Evolutionary conservation across 179 eudicot species (phyloP).

Genomic region (Beta lomatogona): DNA sequence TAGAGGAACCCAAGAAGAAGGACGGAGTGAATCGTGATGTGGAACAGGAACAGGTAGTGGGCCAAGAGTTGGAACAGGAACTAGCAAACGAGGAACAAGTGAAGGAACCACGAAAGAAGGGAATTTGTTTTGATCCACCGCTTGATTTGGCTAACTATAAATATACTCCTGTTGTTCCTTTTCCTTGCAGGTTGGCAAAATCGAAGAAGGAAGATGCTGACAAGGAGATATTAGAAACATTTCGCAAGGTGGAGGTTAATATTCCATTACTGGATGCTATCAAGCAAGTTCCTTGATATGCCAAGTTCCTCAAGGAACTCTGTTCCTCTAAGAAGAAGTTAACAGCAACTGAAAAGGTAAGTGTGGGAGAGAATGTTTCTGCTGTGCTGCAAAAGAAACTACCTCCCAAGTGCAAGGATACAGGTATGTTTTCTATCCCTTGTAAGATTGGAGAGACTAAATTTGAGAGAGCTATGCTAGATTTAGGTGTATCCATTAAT

Average conservation of each 20-base stretch:
- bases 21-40: too few relatives aligned
- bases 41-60: too few relatives aligned
- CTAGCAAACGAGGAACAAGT: neutral
- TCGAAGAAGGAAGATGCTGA: too few relatives aligned
- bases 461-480: too few relatives aligned
- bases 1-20: too few relatives aligned
- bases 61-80: neutral
- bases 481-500: too few relatives aligned
- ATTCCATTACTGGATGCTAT: neutral
- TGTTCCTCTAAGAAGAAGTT: neutral
- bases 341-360: neutral
- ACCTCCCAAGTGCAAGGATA: too few relatives aligned
- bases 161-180: too few relatives aligned
- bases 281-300: neutral
- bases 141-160: neutral
- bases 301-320: neutral
- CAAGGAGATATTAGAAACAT: neutral
- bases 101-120: neutral
- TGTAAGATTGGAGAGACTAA: too few relatives aligned
- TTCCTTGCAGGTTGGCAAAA: too few relatives aligned
- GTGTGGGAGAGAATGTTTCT: neutral
- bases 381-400: neutral
- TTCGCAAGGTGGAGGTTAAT: neutral
- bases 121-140: neutral
- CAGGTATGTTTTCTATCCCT: too few relatives aligned